Evolutionary conservation across 2,329 filamentous ascomycete genomes (phyloP), one percentile per base, ranked within the genome.

Genomic region (Ophiostoma ulmi): DNA sequence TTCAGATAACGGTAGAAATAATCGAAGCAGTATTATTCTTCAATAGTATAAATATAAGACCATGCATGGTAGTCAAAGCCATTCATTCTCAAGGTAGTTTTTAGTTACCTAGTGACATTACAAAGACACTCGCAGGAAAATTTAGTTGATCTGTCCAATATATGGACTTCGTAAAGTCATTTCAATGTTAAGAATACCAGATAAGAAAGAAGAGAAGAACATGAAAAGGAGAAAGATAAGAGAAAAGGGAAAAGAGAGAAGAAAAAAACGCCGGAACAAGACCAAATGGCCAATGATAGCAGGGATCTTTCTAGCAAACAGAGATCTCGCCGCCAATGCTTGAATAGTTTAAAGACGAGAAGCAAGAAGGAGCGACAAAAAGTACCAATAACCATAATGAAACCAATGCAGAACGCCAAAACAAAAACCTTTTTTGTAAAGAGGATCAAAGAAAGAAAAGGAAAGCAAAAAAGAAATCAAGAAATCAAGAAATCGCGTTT

Each of bases 341-440:
- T 39, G 63, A 39, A 26, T 6, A 22, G 10, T 35, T 38, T 36
- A 14, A 35, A 61, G 26, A 48, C 11, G 10, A 64, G 36, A 64
- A 65, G 52, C 3, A 31, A 63, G 1, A 39, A 44, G 39, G 38
- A 55, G 65, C 26, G 61, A 26, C 5, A 67, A 67, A 17, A 41
- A 67, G n/a, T 20, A n/a, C 41, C 35, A 58, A 67, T 20, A 61
- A 6, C 44, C 69, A 61, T 7, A 26, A 65, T 35, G 39, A 17
- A 55, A 68, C 22, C 10, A 55, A 68, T 14, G 22, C 66, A 38
- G 4, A 65, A 65, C 63, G 63, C 63, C 63, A 26, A 39, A 65
- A 14, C 63, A 65, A n/a, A 55, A 8, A 39, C 61, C 63, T 36
- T 10, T 65, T 65, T 39, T 65, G 10, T 58, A 10, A 58, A 58